phyloP scores from a whole-genome alignment of 352 stramenopile species.

The Globisporangium nodosum region DNA sequence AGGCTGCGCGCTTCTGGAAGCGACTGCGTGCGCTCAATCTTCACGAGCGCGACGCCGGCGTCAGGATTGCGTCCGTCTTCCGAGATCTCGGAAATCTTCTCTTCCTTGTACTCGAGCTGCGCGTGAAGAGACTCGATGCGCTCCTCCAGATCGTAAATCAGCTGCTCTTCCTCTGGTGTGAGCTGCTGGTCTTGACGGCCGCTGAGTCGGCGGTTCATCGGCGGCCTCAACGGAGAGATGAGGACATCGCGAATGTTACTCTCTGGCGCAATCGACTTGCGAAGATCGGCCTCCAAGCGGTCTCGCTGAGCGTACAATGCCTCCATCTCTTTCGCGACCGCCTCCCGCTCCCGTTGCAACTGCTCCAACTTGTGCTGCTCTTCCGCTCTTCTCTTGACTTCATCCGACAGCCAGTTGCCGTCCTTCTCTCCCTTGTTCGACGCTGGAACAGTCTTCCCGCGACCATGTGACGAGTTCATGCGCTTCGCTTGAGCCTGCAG shows the following conservation, averaged over 20 bases:
- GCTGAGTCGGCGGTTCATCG: conserved; percentile 38
- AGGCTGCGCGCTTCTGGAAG: conserved; percentile 76
- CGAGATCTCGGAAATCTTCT: conserved; percentile 81
- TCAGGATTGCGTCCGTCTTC: conserved; percentile 43
- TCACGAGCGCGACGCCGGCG: conserved; percentile 42
- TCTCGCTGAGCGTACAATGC: conserved; percentile 65
- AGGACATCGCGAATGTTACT: conserved; percentile 75
- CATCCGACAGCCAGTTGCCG: conserved; percentile 77
- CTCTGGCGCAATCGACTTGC: conserved; percentile 51
- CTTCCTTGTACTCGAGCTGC: conserved; percentile 86
- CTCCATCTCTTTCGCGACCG: conserved; percentile 80
- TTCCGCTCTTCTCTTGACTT: conserved; percentile 76
- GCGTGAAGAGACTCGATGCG: conserved; percentile 83
- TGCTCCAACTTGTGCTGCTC: conserved; percentile 84
- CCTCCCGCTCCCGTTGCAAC: conserved; percentile 70
- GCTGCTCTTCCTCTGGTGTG: conserved; percentile 73
- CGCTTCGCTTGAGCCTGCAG: conserved; percentile 63
- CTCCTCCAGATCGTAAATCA: conserved; percentile 81
- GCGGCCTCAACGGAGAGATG: conserved; percentile 63
- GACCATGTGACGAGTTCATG: conserved; percentile 49
- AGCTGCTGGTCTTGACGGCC: conserved; percentile 41
- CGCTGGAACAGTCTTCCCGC: conserved; percentile 32
- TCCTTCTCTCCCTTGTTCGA: conserved; percentile 40
- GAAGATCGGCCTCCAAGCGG: conserved; percentile 63
- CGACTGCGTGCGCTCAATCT: conserved; percentile 81